Evolutionary conservation across 129 eudicot genomes (phyloP), one percentile per base, ranked within the genome.

Genomic region (Centrapalus pauciflorus): DNA sequence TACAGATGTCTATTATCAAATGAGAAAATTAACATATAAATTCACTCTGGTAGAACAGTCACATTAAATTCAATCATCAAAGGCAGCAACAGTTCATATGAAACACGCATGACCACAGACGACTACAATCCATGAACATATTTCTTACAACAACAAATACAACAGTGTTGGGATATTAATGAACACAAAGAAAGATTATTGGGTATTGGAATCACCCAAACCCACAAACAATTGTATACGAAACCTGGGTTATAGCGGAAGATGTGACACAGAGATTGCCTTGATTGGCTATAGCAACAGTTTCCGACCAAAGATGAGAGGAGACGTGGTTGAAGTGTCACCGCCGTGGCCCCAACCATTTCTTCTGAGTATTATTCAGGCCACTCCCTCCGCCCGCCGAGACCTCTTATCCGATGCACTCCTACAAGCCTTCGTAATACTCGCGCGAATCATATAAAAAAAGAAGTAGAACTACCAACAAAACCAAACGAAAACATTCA

Each of bases 211-310:
- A 52, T 52, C 32, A 52, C 14, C 12, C 32, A 52, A 14, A 52
- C 14, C 32, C 12, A 52, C 16, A 54, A 19, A 26, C 16, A 54
- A 24, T 27, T 64, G 56, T 46, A n/a, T 4, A 55, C 6, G 28
- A 28, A 45, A 88, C 96, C 96, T 67, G 83, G 89, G 50, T 70
- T 70, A 67, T 7, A 73, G 66, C 79, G 81, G 54, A 85, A 79
- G 72, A 82, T 79, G 2, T 55, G 78, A 20, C 60, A 77, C n/a
- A 80, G 73, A 14, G 79, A 63, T 57, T 43, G 80, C 7, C 62
- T 57, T 35, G 92, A 75, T 28, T 46, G 82, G 54, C 46, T 24
- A 41, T 70, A 55, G 62, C 79, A 63, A 41, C 66, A 26, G 59
- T 58, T 48, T 17, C 87, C 87, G 20, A 80, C 74, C 38, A 88